These are phyloP conservation scores for Hymenoscyphus infarciens DNA, from an alignment of 2,329 filamentous ascomycete species.

Conservation along the genomic window DNA sequence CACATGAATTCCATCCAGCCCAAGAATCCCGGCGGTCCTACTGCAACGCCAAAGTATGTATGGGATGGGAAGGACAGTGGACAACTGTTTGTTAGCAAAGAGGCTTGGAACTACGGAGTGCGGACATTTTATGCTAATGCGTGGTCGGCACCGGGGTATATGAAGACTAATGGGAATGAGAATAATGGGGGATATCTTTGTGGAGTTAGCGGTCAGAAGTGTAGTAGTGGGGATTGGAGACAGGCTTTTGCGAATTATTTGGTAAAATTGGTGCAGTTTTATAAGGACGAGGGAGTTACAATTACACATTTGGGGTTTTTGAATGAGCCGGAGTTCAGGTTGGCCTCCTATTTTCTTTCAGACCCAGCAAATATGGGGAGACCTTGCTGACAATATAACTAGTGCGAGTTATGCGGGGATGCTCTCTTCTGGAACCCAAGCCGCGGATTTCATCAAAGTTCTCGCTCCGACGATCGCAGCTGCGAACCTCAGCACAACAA, in stretches of 20 bases:
- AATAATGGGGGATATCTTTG: slow-evolving; percentile 45
- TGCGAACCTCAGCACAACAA: slow-evolving; percentile 37
- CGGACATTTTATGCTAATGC: slow-evolving; percentile 47
- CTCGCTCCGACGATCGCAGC: slow-evolving; percentile 39
- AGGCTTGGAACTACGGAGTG: slow-evolving; percentile 42
- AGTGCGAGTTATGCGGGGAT: slow-evolving; percentile 43
- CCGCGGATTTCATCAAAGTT: slow-evolving; percentile 48
- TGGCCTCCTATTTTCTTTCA: not conserved
- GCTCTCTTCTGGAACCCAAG: slow-evolving; percentile 44
- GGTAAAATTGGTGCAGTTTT: slow-evolving; percentile 45
- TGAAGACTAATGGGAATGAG: slow-evolving; percentile 48
- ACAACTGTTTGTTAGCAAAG: slow-evolving; percentile 50
- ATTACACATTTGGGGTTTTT: slow-evolving; percentile 43
- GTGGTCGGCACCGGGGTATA: slow-evolving; percentile 49
- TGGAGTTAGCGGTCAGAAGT: slow-evolving; percentile 41
- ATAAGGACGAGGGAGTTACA: slow-evolving; percentile 39
- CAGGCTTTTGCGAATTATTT: slow-evolving; percentile 48
- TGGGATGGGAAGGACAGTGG: slow-evolving; percentile 47
- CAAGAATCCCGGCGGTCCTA: slow-evolving; percentile 42
- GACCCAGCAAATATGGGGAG: too few species aligned
- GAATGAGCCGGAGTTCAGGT: slow-evolving; percentile 42
- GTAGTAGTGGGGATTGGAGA: slow-evolving; percentile 44
- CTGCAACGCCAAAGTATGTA: slow-evolving; percentile 40
- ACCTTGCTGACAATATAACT: not conserved
- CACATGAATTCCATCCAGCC: slow-evolving; percentile 42